Percentiles rank a stretch among this genome's conserved stretches.
Conservation (phyloP, 2,329 filamentous ascomycete species). For the Neospermospora avenae region DNA sequence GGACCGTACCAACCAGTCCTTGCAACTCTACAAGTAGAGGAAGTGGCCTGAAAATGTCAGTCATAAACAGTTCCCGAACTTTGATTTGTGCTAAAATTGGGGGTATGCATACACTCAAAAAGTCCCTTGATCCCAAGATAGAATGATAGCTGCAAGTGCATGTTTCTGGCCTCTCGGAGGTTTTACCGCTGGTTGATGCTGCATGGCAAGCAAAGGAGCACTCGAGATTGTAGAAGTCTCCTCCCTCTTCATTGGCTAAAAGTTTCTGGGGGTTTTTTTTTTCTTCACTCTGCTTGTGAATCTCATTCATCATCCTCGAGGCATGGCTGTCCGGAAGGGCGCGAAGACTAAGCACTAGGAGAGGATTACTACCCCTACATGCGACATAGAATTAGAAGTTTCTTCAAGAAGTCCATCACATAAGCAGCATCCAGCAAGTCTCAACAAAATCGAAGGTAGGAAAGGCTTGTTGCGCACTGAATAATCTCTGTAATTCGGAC, state of each 20-base stretch:
- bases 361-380: conserved; percentile 69
- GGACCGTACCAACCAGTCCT: conserved; percentile 83
- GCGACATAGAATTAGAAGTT: too few relatives aligned
- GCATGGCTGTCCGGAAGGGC: conserved; percentile 82
- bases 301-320: conserved; percentile 75
- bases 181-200: conserved; percentile 64
- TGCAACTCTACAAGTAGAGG: conserved; percentile 69
- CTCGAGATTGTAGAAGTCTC: conserved; percentile 90
- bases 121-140: conserved; percentile 64
- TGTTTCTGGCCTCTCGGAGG: conserved; percentile 82
- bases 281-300: conserved; percentile 74
- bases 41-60: conserved; percentile 26
- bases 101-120: conserved; percentile 26
- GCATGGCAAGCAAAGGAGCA: conserved; percentile 90
- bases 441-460: too few relatives aligned
- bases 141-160: conserved; percentile 96
- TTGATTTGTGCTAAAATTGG: not conserved
- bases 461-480: conserved; percentile 43
- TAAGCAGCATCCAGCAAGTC: too few relatives aligned
- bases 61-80: too few relatives aligned
- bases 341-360: conserved; percentile 82
- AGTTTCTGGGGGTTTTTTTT: conserved; percentile 83
- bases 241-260: conserved; percentile 84
- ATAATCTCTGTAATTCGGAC: conserved; percentile 94
- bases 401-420: too few relatives aligned